These are phyloP conservation scores for Blastobotrys buckinghamii DNA, from an alignment of 1,139 yeast genomes.

Conservation along the genomic window DNA sequence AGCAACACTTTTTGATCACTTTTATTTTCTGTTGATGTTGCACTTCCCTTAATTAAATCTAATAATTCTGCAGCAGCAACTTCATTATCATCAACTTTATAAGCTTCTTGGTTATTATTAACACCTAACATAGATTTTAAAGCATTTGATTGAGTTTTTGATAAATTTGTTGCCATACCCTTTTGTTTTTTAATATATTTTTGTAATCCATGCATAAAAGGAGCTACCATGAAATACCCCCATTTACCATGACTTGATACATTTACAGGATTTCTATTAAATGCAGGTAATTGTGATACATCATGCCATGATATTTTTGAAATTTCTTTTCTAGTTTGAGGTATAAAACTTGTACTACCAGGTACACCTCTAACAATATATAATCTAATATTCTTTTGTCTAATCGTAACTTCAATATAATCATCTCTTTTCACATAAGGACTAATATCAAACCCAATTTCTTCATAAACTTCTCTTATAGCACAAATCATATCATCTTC, in stretches of 20 bases:
- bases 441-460: constrained; percentile 85
- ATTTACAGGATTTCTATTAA: constrained; percentile 18
- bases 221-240: constrained; percentile 36
- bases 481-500: constrained; percentile 92
- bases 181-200: constrained; percentile 29
- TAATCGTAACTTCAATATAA: constrained; percentile 72
- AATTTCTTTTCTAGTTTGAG: constrained; percentile 84
- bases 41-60: constrained; percentile 19
- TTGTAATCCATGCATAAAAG: constrained; percentile 32
- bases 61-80: constrained; percentile 18
- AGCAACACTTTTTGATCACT: constrained; percentile 23
- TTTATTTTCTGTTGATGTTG: constrained; percentile 4
- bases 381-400: constrained; percentile 81
- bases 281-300: constrained; percentile 43
- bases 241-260: constrained; percentile 12
- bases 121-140: constrained; percentile 32
- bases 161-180: constrained; percentile 29
- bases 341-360: constrained; percentile 64
- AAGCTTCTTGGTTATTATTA: constrained; percentile 10
- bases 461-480: constrained; percentile 89
- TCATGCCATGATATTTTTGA: constrained; percentile 58
- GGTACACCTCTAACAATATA: constrained; percentile 76
- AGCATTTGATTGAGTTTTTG: constrained; percentile 31
- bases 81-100: constrained; percentile 11
- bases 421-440: constrained; percentile 63